These are phyloP conservation scores for Millerozyma acaciae DNA, from an alignment of 805 yeast genomes.

Conservation along the genomic window DNA sequence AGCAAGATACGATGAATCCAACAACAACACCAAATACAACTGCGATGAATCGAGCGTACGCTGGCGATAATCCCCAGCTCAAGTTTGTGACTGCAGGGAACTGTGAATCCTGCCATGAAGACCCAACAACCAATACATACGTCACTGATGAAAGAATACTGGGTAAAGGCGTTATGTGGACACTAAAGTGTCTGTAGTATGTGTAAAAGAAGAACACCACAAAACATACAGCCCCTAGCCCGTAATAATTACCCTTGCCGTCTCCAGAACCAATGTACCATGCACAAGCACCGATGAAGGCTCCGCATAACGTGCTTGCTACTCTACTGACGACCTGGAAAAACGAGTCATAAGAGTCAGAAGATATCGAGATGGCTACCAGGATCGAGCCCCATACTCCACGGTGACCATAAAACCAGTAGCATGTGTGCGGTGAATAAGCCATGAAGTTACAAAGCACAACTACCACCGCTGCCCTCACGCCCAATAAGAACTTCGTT, in stretches of 20 bases:
- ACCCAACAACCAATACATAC: conserved; percentile 27
- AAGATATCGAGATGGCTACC: conserved; percentile 2
- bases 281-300: conserved; percentile 15
- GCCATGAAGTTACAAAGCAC: neutral
- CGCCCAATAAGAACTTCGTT: neutral
- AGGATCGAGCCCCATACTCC: conserved; percentile 5
- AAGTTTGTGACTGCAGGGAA: conserved; percentile 14
- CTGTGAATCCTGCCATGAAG: conserved; percentile 28
- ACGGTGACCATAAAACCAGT: conserved; percentile 3
- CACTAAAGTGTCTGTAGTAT: conserved; percentile 29
- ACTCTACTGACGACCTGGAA: conserved; percentile 1
- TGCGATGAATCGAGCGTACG: conserved; percentile 23
- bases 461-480: neutral
- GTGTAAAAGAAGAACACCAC: conserved; percentile 18
- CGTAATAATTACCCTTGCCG: conserved; percentile 31
- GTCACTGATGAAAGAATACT: conserved; percentile 24
- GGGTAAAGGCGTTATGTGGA: conserved; percentile 24
- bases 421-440: neutral
- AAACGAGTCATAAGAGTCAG: conserved; percentile 4
- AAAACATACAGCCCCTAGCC: conserved; percentile 26
- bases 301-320: conserved; percentile 1
- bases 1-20: conserved; percentile 26
- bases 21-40: conserved; percentile 27
- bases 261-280: conserved; percentile 35
- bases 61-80: conserved; percentile 27